Percentiles rank a stretch among this genome's conserved stretches.
phyloP scores from a whole-genome alignment of 2,329 filamentous ascomycete genomes.

The Aspergillus calidoustus region DNA sequence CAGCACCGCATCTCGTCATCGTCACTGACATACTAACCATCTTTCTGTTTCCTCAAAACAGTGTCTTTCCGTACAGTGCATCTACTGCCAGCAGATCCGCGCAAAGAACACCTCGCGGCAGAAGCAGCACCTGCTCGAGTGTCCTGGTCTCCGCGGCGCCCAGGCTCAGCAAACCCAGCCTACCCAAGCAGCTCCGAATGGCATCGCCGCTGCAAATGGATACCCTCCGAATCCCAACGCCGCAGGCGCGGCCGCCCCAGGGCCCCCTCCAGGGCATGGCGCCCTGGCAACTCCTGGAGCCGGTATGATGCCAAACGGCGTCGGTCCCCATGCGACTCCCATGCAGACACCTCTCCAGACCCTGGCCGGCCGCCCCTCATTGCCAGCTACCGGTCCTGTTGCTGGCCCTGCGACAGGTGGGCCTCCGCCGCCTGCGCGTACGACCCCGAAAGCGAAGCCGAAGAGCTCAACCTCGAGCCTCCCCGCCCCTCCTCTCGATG shows the following conservation, averaged over 20 bases:
- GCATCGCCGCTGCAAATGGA: constrained; percentile 47
- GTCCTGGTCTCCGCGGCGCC: constrained; percentile 52
- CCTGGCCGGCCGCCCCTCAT: constrained; percentile 44
- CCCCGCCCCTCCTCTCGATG: constrained; percentile 53
- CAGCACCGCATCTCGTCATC: constrained; percentile 27
- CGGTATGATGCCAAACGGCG: constrained; percentile 50
- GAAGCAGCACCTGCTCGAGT: constrained; percentile 57
- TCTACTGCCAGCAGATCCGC: constrained; percentile 58
- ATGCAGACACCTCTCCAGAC: constrained; percentile 49
- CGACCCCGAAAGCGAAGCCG: constrained; percentile 44
- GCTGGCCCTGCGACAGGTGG: constrained; percentile 36
- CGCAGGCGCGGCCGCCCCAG: constrained; percentile 38
- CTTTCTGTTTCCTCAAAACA: constrained; percentile 31
- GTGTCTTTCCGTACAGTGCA: constrained; percentile 58
- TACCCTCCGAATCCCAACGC: constrained; percentile 50
- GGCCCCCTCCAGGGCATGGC: constrained; percentile 36
- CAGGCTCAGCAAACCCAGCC: constrained; percentile 48
- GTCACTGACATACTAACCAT: constrained; percentile 40
- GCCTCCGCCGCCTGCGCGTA: constrained; percentile 38
- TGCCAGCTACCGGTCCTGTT: constrained; percentile 44
- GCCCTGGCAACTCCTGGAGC: constrained; percentile 49
- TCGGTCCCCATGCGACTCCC: constrained; percentile 49
- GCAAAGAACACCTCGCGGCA: constrained; percentile 59
- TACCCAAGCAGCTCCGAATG: constrained; percentile 43
- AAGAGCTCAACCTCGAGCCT: constrained; percentile 46